Evolutionary conservation across 768 basidiomycete species (phyloP).

Genomic region (Phaeotremella fagi): DNA sequence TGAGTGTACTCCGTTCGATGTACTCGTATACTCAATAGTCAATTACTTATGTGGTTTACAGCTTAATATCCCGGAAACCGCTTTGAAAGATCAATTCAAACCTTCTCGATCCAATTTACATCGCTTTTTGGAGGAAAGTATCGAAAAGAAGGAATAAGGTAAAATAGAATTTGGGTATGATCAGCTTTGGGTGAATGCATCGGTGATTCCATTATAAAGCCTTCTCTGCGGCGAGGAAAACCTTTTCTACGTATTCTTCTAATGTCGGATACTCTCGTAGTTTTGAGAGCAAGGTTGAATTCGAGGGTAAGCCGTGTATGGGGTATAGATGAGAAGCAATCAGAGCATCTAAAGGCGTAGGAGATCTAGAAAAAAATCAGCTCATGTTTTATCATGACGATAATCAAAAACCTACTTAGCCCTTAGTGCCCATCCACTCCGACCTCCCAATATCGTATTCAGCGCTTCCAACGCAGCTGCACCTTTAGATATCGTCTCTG

Average conservation of each 20-base stretch:
- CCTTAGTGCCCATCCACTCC: constrained; percentile 26
- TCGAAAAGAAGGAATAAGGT: background rate
- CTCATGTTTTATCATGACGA: background rate
- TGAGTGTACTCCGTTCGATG: too few relatives aligned
- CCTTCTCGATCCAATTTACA: background rate
- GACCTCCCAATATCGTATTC: constrained; percentile 6
- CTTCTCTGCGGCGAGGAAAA: constrained; percentile 14
- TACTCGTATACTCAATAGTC: too few relatives aligned
- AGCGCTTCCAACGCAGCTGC: constrained; percentile 16
- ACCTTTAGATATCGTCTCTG: constrained; percentile 17
- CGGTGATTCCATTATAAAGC: background rate
- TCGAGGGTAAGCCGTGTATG: constrained; percentile 11
- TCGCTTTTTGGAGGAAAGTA: background rate
- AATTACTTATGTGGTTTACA: too few relatives aligned
- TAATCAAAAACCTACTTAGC: constrained; percentile 17
- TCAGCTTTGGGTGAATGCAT: background rate
- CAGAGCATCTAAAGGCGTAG: constrained; percentile 39
- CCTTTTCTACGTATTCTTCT: constrained; percentile 25
- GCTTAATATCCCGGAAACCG: background rate
- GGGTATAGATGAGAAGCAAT: constrained; percentile 30
- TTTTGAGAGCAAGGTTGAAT: constrained; percentile 3
- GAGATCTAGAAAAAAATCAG: constrained; percentile 9
- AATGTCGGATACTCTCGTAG: constrained; percentile 2
- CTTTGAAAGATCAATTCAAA: background rate
- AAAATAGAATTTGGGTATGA: background rate